Evolutionary conservation across 768 basidiomycete genomes (phyloP), one percentile per base, ranked within the genome.

Genomic region (Gloeopeniophorella convolvens): DNA sequence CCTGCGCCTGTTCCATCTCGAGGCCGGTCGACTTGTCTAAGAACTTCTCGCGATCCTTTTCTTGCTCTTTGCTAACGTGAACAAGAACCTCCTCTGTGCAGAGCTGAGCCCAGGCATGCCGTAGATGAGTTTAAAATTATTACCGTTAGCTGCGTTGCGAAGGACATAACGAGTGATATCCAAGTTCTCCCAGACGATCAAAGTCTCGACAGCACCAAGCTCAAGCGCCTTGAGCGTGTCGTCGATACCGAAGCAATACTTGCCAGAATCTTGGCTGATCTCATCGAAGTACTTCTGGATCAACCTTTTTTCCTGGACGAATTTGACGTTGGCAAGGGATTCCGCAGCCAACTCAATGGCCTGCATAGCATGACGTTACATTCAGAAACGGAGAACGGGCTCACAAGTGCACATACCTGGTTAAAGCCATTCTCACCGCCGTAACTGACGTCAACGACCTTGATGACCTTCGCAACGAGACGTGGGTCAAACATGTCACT

Each of bases 351-450:
- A 80, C 65, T 98, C 96, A 59, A 99, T 98, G 15, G 96, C 95
- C 90, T 92, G 8, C 12, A 59, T 9, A 4, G 10, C 23, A 42
- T 2, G 24, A 18, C 5, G 11, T 48, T 30, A 33, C 16, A 20
- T 33, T 1, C 6, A 21, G 13, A 13, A 5, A 4, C 24, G 15
- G 26, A 33, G 39, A 33, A 7, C 0, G 35, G 26, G 13, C 20
- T 6, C 11, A 48, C 10, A 32, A 16, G 16, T 11, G 15, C 36
- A 61, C 71, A n/a, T 42, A 89, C 91, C 78, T 99, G 96, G 66
- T 98, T 98, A 73, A 98, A 99, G 23, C 96, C 96, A 65, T 97
- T 96, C 72, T 97, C 94, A 41, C 95, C 94, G 35, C 96, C 96
- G 61, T 99, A 99, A 56, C 88, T 91, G 61, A 99, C 94, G 71